Conservation (phyloP, 495 filamentous ascomycete species). For the Pyronema domesticum region DNA sequence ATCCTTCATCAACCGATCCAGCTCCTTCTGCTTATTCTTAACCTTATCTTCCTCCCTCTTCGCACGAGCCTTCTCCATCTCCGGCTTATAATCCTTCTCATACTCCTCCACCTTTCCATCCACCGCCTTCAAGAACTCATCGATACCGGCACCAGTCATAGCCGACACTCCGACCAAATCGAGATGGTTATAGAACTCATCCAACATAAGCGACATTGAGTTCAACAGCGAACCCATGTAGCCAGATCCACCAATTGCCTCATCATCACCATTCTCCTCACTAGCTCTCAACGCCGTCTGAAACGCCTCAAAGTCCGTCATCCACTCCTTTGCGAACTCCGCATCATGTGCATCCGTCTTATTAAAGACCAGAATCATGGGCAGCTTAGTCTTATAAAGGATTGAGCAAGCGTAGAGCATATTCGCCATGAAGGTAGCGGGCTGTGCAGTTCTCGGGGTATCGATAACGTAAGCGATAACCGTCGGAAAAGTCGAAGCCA, state of each 20-base stretch:
- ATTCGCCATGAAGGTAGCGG: slow-evolving; percentile 96
- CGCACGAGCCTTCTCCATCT: slow-evolving; percentile 60
- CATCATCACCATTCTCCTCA: slow-evolving; percentile 60
- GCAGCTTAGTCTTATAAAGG: slow-evolving; percentile 92
- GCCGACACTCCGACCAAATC: slow-evolving; percentile 83
- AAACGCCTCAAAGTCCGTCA: slow-evolving; percentile 96
- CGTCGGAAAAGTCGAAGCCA: slow-evolving; percentile 85
- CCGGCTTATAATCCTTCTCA: slow-evolving; percentile 75
- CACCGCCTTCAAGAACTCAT: slow-evolving; percentile 83
- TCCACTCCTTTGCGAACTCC: slow-evolving; percentile 91
- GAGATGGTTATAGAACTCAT: slow-evolving; percentile 91
- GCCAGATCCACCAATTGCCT: slow-evolving; percentile 56
- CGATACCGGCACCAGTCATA: slow-evolving; percentile 79
- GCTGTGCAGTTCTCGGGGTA: slow-evolving; percentile 79
- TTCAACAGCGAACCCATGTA: slow-evolving; percentile 96
- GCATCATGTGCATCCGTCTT: slow-evolving; percentile 92
- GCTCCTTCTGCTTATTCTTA: slow-evolving; percentile 53
- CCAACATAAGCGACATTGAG: slow-evolving; percentile 92
- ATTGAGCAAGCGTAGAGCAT: slow-evolving; percentile 99
- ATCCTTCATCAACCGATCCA: slow-evolving; percentile 84
- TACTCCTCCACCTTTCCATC: slow-evolving; percentile 77
- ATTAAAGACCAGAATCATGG: slow-evolving; percentile 97
- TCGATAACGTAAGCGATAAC: slow-evolving; percentile 96
- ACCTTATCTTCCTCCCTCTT: slow-evolving; percentile 58
- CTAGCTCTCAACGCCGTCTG: slow-evolving; percentile 66